A percentile compares a stretch with the other conserved stretches of the same genome.
Conservation (phyloP, 768 basidiomycete genomes). For the Suillus subluteus region DNA sequence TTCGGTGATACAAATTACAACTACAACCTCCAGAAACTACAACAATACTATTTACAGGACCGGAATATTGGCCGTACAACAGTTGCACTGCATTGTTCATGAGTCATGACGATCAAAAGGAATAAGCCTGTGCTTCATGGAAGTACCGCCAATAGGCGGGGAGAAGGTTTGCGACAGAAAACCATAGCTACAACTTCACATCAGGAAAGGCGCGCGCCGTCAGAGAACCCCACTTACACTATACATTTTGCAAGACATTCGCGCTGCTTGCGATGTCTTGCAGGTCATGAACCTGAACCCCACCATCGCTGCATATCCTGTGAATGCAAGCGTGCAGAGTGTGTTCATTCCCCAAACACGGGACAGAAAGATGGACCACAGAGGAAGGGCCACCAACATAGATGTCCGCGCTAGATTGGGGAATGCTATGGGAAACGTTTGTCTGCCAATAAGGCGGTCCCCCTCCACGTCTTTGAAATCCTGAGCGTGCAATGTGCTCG, state of each 20-base stretch:
- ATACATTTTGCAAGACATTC: constrained; percentile 27
- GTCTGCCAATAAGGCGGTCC: constrained; percentile 38
- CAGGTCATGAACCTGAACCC: constrained; percentile 25
- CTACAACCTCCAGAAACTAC: neutral
- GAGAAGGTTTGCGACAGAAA: constrained; percentile 15
- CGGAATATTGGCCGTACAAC: neutral
- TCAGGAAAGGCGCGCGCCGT: neutral
- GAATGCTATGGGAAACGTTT: constrained; percentile 44
- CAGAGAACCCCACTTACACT: constrained; percentile 19
- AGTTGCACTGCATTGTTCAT: neutral
- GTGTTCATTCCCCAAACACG: constrained; percentile 24
- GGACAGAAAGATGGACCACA: constrained; percentile 29
- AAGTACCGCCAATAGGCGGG: constrained; percentile 16
- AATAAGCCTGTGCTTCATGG: neutral
- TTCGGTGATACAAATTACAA: neutral
- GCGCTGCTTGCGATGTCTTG: constrained; percentile 22
- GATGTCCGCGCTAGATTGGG: constrained; percentile 31
- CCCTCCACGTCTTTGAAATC: constrained; percentile 44
- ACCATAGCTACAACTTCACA: constrained; percentile 6
- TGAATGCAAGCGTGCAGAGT: constrained; percentile 19
- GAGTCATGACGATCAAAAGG: neutral
- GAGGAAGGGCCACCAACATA: constrained; percentile 23
- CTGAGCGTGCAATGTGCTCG: constrained; percentile 36
- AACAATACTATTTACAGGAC: neutral
- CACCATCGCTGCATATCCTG: constrained; percentile 20